Conservation (phyloP, 2,329 filamentous ascomycete genomes). For the Talaromyces sp. region DNA sequence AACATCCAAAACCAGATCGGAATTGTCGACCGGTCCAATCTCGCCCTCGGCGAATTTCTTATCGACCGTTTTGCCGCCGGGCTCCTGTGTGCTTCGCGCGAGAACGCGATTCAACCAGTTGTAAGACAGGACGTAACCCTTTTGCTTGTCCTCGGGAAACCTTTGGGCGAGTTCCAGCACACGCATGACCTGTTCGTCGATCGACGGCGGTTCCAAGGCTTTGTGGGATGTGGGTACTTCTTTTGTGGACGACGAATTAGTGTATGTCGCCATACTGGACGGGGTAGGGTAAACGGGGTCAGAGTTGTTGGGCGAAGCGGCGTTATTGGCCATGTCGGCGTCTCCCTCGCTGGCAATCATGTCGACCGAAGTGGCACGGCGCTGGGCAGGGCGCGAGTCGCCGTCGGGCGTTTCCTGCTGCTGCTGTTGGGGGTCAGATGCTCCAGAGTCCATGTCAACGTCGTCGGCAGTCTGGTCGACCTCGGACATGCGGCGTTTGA, state of each 20-base stretch:
- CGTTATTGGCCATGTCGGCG: constrained; percentile 18
- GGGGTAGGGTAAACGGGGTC: constrained; percentile 34
- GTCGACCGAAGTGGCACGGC: constrained; percentile 38
- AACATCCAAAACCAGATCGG: constrained; percentile 66
- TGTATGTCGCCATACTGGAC: constrained; percentile 35
- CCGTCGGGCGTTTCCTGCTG: constrained; percentile 15
- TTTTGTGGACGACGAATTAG: constrained; percentile 24
- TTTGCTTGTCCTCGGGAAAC: constrained; percentile 64
- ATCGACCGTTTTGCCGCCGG: constrained; percentile 50
- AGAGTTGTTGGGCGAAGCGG: constrained; percentile 2
- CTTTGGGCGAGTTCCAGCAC: constrained; percentile 58
- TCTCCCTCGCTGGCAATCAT: constrained; percentile 34
- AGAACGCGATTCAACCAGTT: constrained; percentile 73
- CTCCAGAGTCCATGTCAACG: constrained; percentile 7
- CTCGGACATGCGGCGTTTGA: constrained; percentile 32
- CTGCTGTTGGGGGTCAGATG: constrained; percentile 12
- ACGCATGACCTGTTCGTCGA: constrained; percentile 69
- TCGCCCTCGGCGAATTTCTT: constrained; percentile 59
- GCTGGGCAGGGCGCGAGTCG: constrained; percentile 20
- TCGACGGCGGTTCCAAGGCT: constrained; percentile 33
- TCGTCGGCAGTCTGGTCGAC: constrained; percentile 20
- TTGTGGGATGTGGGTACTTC: constrained; percentile 21
- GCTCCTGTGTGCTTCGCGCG: constrained; percentile 58
- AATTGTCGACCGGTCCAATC: constrained; percentile 81
- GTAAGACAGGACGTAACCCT: constrained; percentile 72